A percentile compares a stretch with the other conserved stretches of the same genome.
Conservation (phyloP, 2,329 filamentous ascomycete species). For the Phialophora tarda region DNA sequence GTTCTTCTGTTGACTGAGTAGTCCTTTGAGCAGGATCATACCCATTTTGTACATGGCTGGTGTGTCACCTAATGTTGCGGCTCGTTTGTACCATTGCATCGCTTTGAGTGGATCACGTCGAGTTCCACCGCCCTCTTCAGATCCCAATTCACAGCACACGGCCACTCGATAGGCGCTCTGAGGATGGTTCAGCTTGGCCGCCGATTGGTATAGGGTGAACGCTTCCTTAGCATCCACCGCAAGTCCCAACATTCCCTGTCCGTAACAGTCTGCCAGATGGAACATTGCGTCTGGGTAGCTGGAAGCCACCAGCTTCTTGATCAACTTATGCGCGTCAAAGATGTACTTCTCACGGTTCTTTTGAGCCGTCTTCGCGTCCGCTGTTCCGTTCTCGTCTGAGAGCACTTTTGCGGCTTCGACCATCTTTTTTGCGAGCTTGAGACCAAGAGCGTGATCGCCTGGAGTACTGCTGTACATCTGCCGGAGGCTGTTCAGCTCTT, state of each 20-base stretch:
- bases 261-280: constrained; percentile 86
- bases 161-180: constrained; percentile 91
- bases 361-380: constrained; percentile 67
- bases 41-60: constrained; percentile 99
- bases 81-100: constrained; percentile 97
- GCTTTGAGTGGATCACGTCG: constrained; percentile 89
- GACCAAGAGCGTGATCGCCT: constrained; percentile 71
- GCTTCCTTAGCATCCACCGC: constrained; percentile 89
- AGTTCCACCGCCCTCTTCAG: constrained; percentile 92
- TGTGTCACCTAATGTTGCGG: constrained; percentile 85
- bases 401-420: constrained; percentile 83
- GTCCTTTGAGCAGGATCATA: constrained; percentile 90
- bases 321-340: constrained; percentile 82
- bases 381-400: constrained; percentile 74
- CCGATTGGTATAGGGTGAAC: constrained; percentile 89
- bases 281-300: constrained; percentile 90
- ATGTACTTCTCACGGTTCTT: constrained; percentile 81
- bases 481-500: constrained; percentile 78
- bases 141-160: constrained; percentile 95
- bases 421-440: constrained; percentile 79
- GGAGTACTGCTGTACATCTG: constrained; percentile 72
- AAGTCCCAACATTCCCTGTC: constrained; percentile 77
- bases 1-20: constrained; percentile 85
- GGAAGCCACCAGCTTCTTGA: constrained; percentile 80
- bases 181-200: constrained; percentile 85